Conservation (phyloP, 2,329 filamentous ascomycete species). For the Aureobasidium sp. region DNA sequence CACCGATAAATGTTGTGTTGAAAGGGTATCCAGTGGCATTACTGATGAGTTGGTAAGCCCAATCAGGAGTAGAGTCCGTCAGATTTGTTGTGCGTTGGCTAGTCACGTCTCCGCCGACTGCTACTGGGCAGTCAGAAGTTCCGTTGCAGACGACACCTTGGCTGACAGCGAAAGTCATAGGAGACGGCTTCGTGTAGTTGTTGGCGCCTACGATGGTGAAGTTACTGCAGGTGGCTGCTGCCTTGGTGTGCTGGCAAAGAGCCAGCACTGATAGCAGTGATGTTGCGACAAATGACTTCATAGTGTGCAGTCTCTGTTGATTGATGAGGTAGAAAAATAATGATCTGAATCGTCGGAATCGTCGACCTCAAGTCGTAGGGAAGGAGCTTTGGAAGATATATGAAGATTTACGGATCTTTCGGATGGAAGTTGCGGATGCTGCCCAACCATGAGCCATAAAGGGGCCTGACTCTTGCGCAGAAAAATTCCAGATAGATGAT, state of each 20-base stretch:
- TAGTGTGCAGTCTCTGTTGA: not conserved
- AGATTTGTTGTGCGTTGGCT: not conserved
- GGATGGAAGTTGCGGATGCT: not conserved
- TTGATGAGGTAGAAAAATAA: not conserved
- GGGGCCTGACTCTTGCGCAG: not conserved
- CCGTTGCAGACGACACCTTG: constrained; percentile 5
- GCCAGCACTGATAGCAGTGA: not conserved
- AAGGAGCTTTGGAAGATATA: not conserved
- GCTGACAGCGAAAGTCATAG: constrained; percentile 1
- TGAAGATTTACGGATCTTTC: not conserved
- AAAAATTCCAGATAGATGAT: not conserved
- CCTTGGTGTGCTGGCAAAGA: not conserved
- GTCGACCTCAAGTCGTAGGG: not conserved
- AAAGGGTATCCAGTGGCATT: not conserved
- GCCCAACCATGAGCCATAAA: not conserved
- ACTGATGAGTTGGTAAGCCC: not conserved
- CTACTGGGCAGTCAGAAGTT: not conserved
- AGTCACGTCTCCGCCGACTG: not conserved
- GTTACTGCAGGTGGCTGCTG: not conserved
- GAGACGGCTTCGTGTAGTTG: not conserved
- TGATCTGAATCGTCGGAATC: too few relatives aligned
- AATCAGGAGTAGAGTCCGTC: not conserved
- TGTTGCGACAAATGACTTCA: not conserved
- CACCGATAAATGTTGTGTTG: not conserved
- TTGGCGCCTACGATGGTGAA: not conserved